phyloP scores from a whole-genome alignment of 2,329 filamentous ascomycete genomes.

The Xylariaceae sp. region DNA sequence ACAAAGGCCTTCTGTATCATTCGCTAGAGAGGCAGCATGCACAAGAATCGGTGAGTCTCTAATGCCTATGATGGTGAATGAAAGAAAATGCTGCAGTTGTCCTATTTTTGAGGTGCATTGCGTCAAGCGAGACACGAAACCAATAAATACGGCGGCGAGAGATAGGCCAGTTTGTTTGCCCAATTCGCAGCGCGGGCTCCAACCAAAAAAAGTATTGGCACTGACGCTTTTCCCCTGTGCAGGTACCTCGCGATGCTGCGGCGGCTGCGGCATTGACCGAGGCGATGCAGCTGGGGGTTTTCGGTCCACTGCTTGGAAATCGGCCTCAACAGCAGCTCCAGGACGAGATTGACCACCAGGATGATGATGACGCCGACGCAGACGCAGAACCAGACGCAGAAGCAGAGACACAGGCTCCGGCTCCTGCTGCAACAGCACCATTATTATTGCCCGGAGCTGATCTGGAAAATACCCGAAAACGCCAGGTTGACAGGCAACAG shows the following conservation, averaged over 20 bases:
- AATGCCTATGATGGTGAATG: too few relatives aligned
- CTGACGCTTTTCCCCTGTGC: conserved; percentile 38
- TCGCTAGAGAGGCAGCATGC: conserved; percentile 54
- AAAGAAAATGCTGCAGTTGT: conserved; percentile 2
- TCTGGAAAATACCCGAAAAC: conserved; percentile 46
- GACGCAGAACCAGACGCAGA: conserved; percentile 24
- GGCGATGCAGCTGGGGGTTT: conserved; percentile 47
- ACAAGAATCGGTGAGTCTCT: conserved; percentile 43
- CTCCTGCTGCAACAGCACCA: conserved; percentile 15
- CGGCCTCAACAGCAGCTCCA: conserved; percentile 30
- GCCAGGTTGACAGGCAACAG: conserved; percentile 40
- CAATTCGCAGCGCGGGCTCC: conserved; percentile 23
- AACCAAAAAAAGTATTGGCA: conserved; percentile 33
- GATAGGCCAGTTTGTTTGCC: conserved; percentile 17
- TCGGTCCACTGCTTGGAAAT: conserved; percentile 50
- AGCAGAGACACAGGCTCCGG: conserved; percentile 27
- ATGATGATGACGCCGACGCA: conserved; percentile 28
- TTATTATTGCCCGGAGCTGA: not conserved
- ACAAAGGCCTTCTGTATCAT: conserved; percentile 60
- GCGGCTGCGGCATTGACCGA: conserved; percentile 40
- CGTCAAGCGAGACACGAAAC: conserved; percentile 18
- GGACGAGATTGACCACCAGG: conserved; percentile 14
- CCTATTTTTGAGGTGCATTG: conserved; percentile 13
- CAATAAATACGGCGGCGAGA: conserved; percentile 13
- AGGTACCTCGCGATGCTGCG: conserved; percentile 45